phyloP scores from a whole-genome alignment of 2,329 filamentous ascomycete genomes.

The Elsinoe australis region DNA sequence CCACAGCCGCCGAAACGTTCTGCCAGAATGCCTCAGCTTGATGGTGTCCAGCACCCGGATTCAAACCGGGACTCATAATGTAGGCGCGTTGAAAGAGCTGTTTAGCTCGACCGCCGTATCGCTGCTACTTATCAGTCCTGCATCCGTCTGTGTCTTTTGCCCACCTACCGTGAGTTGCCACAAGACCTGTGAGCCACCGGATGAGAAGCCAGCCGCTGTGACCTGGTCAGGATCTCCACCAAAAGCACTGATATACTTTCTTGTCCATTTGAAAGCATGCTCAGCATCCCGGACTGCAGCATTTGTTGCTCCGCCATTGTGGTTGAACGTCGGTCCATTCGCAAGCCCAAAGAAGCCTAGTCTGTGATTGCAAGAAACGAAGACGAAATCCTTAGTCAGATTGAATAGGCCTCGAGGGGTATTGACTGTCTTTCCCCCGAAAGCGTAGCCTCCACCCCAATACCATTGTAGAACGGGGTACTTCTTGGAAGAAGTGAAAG shows the following conservation, averaged over 20 bases:
- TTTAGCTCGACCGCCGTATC: background rate
- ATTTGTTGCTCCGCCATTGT: slow-evolving; percentile 24
- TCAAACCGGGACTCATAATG: slow-evolving; percentile 25
- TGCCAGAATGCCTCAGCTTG: slow-evolving; percentile 30
- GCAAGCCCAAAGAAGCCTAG: slow-evolving; percentile 15
- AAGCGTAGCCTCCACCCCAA: slow-evolving; percentile 23
- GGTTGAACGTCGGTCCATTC: slow-evolving; percentile 21
- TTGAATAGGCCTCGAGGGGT: slow-evolving; percentile 33
- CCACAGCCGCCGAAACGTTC: slow-evolving; percentile 30
- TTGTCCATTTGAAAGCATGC: slow-evolving; percentile 18
- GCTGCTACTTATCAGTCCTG: background rate
- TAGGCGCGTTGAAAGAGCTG: slow-evolving; percentile 4
- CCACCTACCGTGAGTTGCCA: slow-evolving; percentile 1
- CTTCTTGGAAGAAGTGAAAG: background rate
- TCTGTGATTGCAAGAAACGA: slow-evolving; percentile 16
- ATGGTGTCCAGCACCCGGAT: slow-evolving; percentile 34
- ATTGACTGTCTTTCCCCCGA: slow-evolving; percentile 28
- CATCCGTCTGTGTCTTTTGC: background rate
- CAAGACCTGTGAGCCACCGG: slow-evolving; percentile 7
- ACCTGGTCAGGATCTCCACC: slow-evolving; percentile 16
- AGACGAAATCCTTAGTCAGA: slow-evolving; percentile 21
- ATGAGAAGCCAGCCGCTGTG: slow-evolving; percentile 14
- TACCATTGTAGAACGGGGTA: background rate
- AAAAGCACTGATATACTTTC: slow-evolving; percentile 17
- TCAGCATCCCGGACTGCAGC: slow-evolving; percentile 12